Evolutionary conservation across 2,329 filamentous ascomycete genomes (phyloP), one percentile per base, ranked within the genome.

Genomic region (Scytalidium lignicola): DNA sequence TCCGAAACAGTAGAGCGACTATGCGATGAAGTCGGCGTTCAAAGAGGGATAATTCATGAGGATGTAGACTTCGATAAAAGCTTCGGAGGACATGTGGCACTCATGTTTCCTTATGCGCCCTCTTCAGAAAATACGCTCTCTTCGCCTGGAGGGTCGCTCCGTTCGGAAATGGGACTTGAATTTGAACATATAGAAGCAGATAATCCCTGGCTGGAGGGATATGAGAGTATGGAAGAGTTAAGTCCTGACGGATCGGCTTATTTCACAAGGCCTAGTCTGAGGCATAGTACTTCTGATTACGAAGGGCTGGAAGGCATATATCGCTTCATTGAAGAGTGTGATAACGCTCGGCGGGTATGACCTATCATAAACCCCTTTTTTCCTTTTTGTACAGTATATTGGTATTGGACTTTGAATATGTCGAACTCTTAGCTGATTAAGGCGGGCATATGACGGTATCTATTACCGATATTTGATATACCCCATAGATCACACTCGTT

Each of bases 51-150:
- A 3, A 79, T 97, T 3, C 73, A 78, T 12, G 86, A 97, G 70
- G 93, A 97, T 55, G 54, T 67, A 26, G 83, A 85, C 17, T 95
- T 95, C 58, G 80, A 88, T 48, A 62, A 67, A 6, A 80, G 78
- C 49, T 75, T 76, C 21, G 90, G 86, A 8, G 82, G 83, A 1
- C 76, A 86, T 1, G 78, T 93, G 56, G 89, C 90, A 4, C 75
- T 97, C 18, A 78, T 83, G 41, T 96, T 96, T 60, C 92, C 92
- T 1, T 96, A 90, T 61, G 91, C 91, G 1, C 87, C 91, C 0
- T 82, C 71, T 43, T 70, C 74, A 22, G 68, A 79, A 62, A 23
- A 62, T 51, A 32, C 48, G 3, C 41, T 61, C 12, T 61, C 59
- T 7, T 60, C 61, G 8, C 59, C 58, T 8, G 60, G 57, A 46